Base-by-base conservation (phyloP, 768 basidiomycete genomes). In the Paxillus ammoniavirescens region DNA sequence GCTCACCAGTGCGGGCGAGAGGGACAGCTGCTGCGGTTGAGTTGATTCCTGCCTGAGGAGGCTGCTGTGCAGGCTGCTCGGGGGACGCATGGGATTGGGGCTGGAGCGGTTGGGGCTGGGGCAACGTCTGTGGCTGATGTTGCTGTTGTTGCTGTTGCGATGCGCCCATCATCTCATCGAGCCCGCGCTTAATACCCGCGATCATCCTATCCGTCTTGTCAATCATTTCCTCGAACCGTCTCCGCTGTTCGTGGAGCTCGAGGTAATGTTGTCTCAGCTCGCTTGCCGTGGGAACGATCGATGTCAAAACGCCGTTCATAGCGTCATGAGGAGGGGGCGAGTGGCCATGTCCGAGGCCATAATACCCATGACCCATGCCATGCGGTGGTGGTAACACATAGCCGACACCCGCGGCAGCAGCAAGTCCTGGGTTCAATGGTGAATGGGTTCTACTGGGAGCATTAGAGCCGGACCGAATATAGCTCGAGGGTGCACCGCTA, bases 261-360 rank as follows among this genome's bases (percentile, higher is more conserved):
- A 71, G 61, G 61, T 89, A 91, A 66, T 92, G 91, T 51, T 82
- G 74, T 68, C 87, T 87, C 57, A 93, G 71, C 58, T 93, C 91
- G 7, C 62, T 63, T 47, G 79, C 61, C 14, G 81, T 83, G 45
- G 80, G 80, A 14, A 81, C 48, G 23, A 50, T 41, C 7, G 65
- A 37, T 12, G 62, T 13, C 55, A 63, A 50, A 18, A 58, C 62
- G 31, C 64, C 69, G 37, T 71, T 70, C 59, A 72, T 31, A 36
- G 59, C 42, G 31, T 69, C 71, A 43, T 71, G 65, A n/a, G 62
- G 70, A 47, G 65, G 67, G 13, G 75, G 67, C 44, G 73, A 65
- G 40, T 65, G 68, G 13, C 72, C 61, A 69, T 76, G 60, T 67
- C 73, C 61, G 71, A 75, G 67, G 54, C 63, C 54, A 59, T 72